These are phyloP conservation scores for Fusarium ambrosium DNA, from an alignment of 2,329 filamentous ascomycete genomes.

Conservation along the genomic window DNA sequence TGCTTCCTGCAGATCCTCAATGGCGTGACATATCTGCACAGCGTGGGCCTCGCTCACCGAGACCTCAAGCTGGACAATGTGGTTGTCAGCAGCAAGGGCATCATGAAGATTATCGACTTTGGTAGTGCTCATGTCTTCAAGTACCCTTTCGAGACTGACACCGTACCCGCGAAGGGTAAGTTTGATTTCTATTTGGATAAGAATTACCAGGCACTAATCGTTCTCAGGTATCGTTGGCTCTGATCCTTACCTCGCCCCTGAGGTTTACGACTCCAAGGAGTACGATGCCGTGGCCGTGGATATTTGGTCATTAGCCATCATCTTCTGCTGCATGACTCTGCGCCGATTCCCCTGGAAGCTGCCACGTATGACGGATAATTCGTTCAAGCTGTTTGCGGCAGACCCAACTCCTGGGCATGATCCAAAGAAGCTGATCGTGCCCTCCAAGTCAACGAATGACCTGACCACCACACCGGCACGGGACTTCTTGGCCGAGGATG, in stretches of 20 bases:
- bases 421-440: conserved; percentile 65
- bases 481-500: conserved; percentile 56
- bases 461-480: conserved; percentile 55
- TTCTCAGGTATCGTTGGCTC: conserved; percentile 76
- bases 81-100: conserved; percentile 93
- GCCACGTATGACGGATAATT: conserved; percentile 91
- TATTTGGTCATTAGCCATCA: conserved; percentile 98
- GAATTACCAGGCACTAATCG: conserved; percentile 27
- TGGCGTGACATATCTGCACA: conserved; percentile 93
- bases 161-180: conserved; percentile 56
- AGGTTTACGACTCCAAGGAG: conserved; percentile 93
- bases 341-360: conserved; percentile 98
- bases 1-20: conserved; percentile 94
- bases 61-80: conserved; percentile 98
- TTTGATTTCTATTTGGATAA: background rate
- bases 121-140: conserved; percentile 97
- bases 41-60: conserved; percentile 93
- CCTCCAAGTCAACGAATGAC: conserved; percentile 61
- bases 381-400: conserved; percentile 91
- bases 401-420: conserved; percentile 82
- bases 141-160: conserved; percentile 91
- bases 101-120: conserved; percentile 99
- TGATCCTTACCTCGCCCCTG: conserved; percentile 95
- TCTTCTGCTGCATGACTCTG: conserved; percentile 98
- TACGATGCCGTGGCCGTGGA: conserved; percentile 96